Percentiles rank a stretch among this genome's conserved stretches.
These are phyloP conservation scores for Umbilicus rupestris DNA, from an alignment of 164 flowering plant species.

Conservation along the genomic window DNA sequence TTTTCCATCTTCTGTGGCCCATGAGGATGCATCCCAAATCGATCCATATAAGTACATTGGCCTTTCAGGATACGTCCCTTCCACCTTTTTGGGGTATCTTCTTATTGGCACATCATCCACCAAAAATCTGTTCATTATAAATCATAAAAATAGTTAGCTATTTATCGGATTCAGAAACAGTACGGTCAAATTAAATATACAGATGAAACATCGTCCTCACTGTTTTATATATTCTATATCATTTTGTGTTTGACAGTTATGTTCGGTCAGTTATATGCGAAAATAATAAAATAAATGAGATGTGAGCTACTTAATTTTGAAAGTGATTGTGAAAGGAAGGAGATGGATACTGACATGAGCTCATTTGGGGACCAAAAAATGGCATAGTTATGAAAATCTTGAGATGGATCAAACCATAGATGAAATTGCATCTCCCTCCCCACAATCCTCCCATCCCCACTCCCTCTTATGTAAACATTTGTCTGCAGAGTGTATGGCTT, in stretches of 20 bases:
- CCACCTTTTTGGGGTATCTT: slow-evolving; percentile 61
- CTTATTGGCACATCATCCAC: slow-evolving; percentile 91
- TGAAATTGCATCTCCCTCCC: slow-evolving; percentile 81
- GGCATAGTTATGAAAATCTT: slow-evolving; percentile 70
- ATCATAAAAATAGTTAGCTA: no score
- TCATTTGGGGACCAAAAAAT: slow-evolving; percentile 64
- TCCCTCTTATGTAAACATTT: slow-evolving; percentile 76
- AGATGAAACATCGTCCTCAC: no score
- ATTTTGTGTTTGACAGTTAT: no score
- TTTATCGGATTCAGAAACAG: no score
- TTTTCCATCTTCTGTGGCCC: slow-evolving; percentile 88
- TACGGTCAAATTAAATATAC: no score
- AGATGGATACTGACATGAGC: slow-evolving; percentile 44
- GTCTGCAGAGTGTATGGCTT: slow-evolving; percentile 83
- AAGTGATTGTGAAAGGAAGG: neutral
- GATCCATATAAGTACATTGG: slow-evolving; percentile 90
- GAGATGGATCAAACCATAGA: slow-evolving; percentile 90
- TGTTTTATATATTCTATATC: no score
- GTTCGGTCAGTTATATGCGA: neutral
- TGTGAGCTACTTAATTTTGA: no score
- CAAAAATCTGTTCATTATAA: slow-evolving; percentile 45
- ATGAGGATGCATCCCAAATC: slow-evolving; percentile 93
- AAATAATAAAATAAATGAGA: no score
- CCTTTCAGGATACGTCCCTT: slow-evolving; percentile 57
- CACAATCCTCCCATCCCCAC: slow-evolving; percentile 68